These are phyloP conservation scores for Globisporangium camurandrum DNA, from an alignment of 352 stramenopile species.

Conservation along the genomic window DNA sequence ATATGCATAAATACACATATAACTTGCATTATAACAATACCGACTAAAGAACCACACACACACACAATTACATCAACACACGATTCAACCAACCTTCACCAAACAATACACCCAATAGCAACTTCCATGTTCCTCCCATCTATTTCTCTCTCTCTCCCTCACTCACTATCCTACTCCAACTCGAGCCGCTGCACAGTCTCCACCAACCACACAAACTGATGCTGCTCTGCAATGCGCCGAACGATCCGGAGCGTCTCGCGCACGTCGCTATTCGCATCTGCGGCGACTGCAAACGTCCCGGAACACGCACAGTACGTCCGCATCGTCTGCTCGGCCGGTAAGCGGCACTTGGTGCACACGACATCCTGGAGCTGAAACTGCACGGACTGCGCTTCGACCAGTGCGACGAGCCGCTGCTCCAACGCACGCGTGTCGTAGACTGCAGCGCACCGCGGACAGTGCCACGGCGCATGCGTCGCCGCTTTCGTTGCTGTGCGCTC, in stretches of 20 bases:
- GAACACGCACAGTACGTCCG: slow-evolving; percentile 75
- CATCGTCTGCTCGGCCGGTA: slow-evolving; percentile 74
- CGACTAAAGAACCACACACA: too few relatives aligned
- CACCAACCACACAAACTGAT: slow-evolving; percentile 58
- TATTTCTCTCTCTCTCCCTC: neutral
- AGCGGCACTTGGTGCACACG: slow-evolving; percentile 69
- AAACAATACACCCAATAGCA: too few relatives aligned
- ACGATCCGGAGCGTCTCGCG: slow-evolving; percentile 55
- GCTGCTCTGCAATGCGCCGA: slow-evolving; percentile 55
- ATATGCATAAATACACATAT: too few relatives aligned
- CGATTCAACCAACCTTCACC: too few relatives aligned
- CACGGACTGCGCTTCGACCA: slow-evolving; percentile 80
- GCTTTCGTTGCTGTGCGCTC: slow-evolving; percentile 11
- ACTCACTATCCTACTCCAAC: slow-evolving; percentile 10
- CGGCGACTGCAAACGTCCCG: slow-evolving; percentile 42
- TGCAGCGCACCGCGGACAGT: slow-evolving; percentile 90
- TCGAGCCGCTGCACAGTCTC: slow-evolving; percentile 64
- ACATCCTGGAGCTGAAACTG: slow-evolving; percentile 92
- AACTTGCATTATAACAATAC: too few relatives aligned
- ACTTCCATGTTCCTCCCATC: too few relatives aligned
- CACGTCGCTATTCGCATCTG: slow-evolving; percentile 27
- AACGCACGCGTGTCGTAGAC: slow-evolving; percentile 88
- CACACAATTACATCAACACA: too few relatives aligned
- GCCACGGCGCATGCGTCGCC: slow-evolving; percentile 43
- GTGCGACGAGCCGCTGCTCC: slow-evolving; percentile 88